A percentile compares a stretch with the other conserved stretches of the same genome.
Conservation (phyloP, 2,329 filamentous ascomycete genomes). For the Fonsecaea monophora region DNA sequence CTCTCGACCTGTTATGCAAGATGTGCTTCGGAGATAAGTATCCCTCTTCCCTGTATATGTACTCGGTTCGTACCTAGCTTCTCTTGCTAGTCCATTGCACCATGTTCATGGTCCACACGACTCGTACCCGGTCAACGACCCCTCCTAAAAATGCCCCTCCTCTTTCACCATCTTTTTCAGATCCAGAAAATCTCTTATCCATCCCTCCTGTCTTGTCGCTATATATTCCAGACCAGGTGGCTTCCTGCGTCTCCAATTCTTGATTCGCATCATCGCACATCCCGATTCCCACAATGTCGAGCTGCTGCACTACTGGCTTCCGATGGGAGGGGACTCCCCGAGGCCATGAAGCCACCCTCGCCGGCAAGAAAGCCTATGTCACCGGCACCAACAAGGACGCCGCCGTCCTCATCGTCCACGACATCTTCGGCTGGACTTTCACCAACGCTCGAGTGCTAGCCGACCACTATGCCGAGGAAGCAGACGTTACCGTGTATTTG, state of each 20-base stretch:
- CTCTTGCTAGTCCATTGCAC: no score
- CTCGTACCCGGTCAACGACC: no score
- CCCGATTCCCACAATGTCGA: not conserved
- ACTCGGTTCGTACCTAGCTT: no score
- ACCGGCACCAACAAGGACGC: slow-evolving; percentile 46
- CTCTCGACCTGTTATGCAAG: not conserved
- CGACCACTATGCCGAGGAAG: slow-evolving; percentile 54
- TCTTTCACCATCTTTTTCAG: not conserved
- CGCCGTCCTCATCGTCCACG: slow-evolving; percentile 54
- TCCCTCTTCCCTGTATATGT: no score
- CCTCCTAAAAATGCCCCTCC: not conserved
- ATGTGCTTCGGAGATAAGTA: no score
- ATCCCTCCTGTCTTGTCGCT: not conserved
- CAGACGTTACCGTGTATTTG: slow-evolving; percentile 54
- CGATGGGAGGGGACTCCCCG: slow-evolving; percentile 51
- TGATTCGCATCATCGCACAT: not conserved
- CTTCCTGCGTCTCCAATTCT: not conserved
- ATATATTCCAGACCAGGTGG: not conserved
- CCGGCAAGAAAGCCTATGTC: slow-evolving; percentile 47
- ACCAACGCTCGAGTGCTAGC: slow-evolving; percentile 54
- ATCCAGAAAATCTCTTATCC: not conserved
- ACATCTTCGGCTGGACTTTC: slow-evolving; percentile 57
- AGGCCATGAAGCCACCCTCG: slow-evolving; percentile 46
- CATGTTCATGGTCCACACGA: no score
- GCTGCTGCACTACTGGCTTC: slow-evolving; percentile 44